Evolutionary conservation across 2,329 filamentous ascomycete species (phyloP).

Genomic region (Ceratocystis smalleyi): DNA sequence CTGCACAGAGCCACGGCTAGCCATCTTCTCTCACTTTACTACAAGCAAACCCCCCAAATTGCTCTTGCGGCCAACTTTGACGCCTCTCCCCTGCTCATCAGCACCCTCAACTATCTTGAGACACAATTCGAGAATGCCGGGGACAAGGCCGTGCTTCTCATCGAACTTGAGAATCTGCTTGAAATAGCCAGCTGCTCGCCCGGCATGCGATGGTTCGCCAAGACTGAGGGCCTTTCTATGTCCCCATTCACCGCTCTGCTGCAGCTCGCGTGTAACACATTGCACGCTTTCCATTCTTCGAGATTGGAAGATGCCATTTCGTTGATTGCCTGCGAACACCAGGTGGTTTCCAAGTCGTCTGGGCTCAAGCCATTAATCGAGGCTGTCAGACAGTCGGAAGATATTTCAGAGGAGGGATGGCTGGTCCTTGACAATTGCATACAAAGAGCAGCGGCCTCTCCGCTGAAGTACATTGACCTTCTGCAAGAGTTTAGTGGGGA

Average conservation of each 20-base stretch:
- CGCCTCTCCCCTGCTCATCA: conserved; percentile 59
- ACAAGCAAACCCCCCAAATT: conserved; percentile 62
- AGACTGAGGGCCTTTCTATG: conserved; percentile 43
- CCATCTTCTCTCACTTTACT: conserved; percentile 68
- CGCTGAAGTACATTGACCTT: conserved; percentile 70
- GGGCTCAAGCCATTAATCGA: conserved; percentile 12
- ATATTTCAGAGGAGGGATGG: conserved; percentile 37
- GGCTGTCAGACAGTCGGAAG: conserved; percentile 15
- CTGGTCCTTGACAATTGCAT: conserved; percentile 71
- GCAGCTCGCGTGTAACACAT: conserved; percentile 26
- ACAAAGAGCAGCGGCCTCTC: conserved; percentile 55
- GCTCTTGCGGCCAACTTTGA: conserved; percentile 79
- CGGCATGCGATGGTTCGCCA: conserved; percentile 82
- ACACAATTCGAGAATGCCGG: conserved; percentile 34
- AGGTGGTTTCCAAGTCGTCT: conserved; percentile 13
- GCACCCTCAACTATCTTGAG: conserved; percentile 48
- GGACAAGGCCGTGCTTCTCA: conserved; percentile 40
- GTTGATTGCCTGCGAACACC: conserved; percentile 13
- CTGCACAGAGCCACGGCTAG: conserved; percentile 67
- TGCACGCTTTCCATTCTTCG: conserved; percentile 13
- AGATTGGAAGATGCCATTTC: conserved; percentile 12
- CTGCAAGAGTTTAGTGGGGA: conserved; percentile 33
- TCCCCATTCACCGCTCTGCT: conserved; percentile 62
- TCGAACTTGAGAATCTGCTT: conserved; percentile 70
- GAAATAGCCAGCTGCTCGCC: conserved; percentile 66